These are phyloP conservation scores for Aspergillus haitiensis DNA, from an alignment of 495 filamentous ascomycete genomes.

Conservation along the genomic window DNA sequence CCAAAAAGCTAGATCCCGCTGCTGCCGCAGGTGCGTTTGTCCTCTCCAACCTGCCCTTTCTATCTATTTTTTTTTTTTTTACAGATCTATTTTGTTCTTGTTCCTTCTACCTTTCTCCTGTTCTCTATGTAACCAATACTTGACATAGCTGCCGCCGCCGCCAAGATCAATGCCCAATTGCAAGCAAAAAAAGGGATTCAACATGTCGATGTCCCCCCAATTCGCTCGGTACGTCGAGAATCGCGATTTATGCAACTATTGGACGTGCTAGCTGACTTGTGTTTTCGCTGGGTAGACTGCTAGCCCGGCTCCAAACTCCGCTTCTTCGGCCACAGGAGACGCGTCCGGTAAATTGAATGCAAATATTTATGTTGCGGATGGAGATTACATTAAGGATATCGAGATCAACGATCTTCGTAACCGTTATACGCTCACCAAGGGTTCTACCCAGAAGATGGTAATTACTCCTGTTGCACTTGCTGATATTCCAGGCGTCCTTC, in stretches of 20 bases:
- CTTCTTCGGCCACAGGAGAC: conserved; percentile 49
- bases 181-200: conserved; percentile 92
- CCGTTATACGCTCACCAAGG: conserved; percentile 96
- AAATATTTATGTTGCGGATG: conserved; percentile 91
- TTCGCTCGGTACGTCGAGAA: conserved; percentile 57
- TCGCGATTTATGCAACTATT: neutral
- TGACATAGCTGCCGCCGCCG: conserved; percentile 77
- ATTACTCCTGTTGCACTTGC: conserved; percentile 76
- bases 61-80: neutral
- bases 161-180: conserved; percentile 89
- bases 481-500: conserved; percentile 69
- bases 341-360: conserved; percentile 65
- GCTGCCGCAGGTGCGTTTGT: conserved; percentile 73
- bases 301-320: conserved; percentile 49
- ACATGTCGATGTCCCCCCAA: conserved; percentile 90
- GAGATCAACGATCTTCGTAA: conserved; percentile 98
- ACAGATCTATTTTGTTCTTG: conserved; percentile 6
- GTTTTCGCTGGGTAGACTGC: conserved; percentile 38
- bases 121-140: neutral
- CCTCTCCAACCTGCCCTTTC: neutral
- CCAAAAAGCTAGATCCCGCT: conserved; percentile 64
- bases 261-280: conserved; percentile 25
- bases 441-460: conserved; percentile 99
- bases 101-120: too few relatives aligned
- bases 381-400: conserved; percentile 96